Base-by-base conservation (phyloP, 2,329 filamentous ascomycete genomes). In the Fusarium siculi region DNA sequence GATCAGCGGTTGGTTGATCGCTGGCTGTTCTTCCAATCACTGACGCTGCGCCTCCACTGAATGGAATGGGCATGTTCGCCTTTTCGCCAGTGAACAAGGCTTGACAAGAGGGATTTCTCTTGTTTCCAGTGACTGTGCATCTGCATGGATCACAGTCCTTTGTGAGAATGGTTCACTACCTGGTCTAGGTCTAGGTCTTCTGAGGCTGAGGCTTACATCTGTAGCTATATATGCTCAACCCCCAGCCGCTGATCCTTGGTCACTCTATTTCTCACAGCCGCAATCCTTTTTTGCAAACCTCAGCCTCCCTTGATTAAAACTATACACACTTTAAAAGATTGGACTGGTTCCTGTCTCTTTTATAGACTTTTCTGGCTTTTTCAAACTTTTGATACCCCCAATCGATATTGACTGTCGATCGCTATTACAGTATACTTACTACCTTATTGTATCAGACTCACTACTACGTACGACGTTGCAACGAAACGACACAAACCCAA, bases 201-300 rank as follows among this genome's bases (percentile, higher is more conserved):
- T 43, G 67, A 68, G 69, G 69, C 69, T 72, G 68, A 68, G 63
- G 69, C 68, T 72, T 72, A 72, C 23, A 36, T 46, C 43, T 28
- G 25, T 39, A 44, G 47, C 53, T 71, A 69, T 68, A 72, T 60
- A 61, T 70, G 47, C 36, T 28, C 43, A 49, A 43, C 25, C 50
- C 49, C 61, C 53, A 34, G 39, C 59, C 36, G 36, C 39, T 55
- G 16, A 68, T 56, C 52, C 65, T 44, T 55, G 49, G 28, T 36
- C 34, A 34, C 67, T 37, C 34, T 56, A 50, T 32, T 23, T 52
- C 53, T 57, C 69, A 72, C 57, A 58, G 69, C 68, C 69, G 63
- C 68, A 55, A 63, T 68, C 58, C 63, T 63, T 49, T 43, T 43
- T 46, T 37, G 55, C 44, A 16, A 54, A 30, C 54, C 52, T 62